phyloP scores from a whole-genome alignment of 2,329 filamentous ascomycete genomes.

The Fusarium nodosum region DNA sequence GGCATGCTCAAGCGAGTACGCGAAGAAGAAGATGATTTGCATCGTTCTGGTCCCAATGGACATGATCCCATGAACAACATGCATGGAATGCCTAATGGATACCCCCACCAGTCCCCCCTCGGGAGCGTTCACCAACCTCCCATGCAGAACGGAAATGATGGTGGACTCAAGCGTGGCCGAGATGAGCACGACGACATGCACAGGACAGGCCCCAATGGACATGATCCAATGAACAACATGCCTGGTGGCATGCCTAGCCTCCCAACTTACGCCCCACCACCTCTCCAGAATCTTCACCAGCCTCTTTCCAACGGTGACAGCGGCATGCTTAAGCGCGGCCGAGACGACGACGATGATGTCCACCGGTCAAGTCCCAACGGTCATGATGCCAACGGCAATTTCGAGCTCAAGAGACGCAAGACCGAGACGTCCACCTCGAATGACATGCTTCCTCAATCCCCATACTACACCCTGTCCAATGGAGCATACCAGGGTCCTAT shows the following conservation, averaged over 20 bases:
- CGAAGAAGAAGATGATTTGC: conserved; percentile 72
- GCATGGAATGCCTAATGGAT: conserved; percentile 70
- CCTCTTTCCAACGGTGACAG: conserved; percentile 70
- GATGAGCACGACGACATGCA: conserved; percentile 73
- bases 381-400: conserved; percentile 57
- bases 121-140: conserved; percentile 31
- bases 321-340: conserved; percentile 61
- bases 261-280: conserved; percentile 73
- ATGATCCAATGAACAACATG: conserved; percentile 75
- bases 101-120: conserved; percentile 70
- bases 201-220: conserved; percentile 76
- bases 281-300: conserved; percentile 55
- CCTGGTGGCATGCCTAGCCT: conserved; percentile 67
- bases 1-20: conserved; percentile 62
- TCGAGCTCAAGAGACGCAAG: conserved; percentile 83
- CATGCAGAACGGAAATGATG: conserved; percentile 72
- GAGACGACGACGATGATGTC: conserved; percentile 67
- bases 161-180: conserved; percentile 62
- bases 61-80: conserved; percentile 77
- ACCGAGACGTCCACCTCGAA: conserved; percentile 65
- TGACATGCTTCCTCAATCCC: conserved; percentile 26
- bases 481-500: conserved; percentile 50
- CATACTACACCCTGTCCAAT: conserved; percentile 31
- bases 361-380: conserved; percentile 59
- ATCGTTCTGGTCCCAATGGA: conserved; percentile 74